Percentiles rank a stretch among this genome's conserved stretches.
Evolutionary conservation across 179 eudicot species (phyloP).

Genomic region (Spinacia oleracea): DNA sequence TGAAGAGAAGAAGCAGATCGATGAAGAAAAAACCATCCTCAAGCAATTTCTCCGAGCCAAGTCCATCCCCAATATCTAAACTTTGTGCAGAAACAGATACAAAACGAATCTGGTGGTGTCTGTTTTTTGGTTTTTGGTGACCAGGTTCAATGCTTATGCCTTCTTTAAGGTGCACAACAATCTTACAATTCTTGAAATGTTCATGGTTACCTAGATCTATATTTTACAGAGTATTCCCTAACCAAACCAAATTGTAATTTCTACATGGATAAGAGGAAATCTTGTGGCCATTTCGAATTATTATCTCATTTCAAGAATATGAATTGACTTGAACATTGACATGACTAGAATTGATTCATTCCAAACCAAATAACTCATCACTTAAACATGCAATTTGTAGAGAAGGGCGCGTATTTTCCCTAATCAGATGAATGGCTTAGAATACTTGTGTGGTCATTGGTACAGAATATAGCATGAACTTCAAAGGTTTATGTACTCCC

Average conservation of each 20-base stretch:
- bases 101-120: background rate
- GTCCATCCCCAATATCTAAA: constrained; percentile 56
- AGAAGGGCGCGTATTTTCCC: too few species aligned
- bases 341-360: too few species aligned
- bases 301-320: background rate
- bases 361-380: too few species aligned
- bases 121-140: background rate
- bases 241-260: background rate
- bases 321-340: background rate
- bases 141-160: background rate
- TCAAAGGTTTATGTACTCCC: constrained; percentile 10
- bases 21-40: constrained; percentile 90
- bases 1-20: constrained; percentile 69
- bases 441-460: background rate
- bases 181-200: background rate
- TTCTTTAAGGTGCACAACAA: background rate
- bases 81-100: constrained; percentile 8
- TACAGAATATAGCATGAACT: constrained; percentile 16
- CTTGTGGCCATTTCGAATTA: background rate
- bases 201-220: background rate
- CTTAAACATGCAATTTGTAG: too few species aligned
- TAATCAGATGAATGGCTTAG: background rate
- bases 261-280: background rate
- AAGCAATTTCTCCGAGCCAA: constrained; percentile 83
- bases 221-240: too few species aligned